Evolutionary conservation across 257 asterid species (phyloP), one percentile per base, ranked within the genome.

Genomic region (Nicotiana tabacum): DNA sequence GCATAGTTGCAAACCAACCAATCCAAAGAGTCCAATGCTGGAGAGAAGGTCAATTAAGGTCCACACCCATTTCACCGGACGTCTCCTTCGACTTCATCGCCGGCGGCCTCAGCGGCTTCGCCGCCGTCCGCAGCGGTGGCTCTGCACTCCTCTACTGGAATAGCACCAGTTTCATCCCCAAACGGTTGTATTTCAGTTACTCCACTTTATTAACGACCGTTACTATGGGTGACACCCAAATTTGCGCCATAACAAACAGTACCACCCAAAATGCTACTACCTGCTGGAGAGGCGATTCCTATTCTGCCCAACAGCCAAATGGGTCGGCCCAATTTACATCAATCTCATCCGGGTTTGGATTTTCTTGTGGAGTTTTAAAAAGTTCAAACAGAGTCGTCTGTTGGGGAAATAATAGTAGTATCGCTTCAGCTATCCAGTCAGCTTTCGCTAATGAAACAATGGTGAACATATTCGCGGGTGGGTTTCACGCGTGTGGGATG

Each of bases 41-140:
- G 92, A 80, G 87, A 2, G 69, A 89, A 66, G 92, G 91, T 10
- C 84, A 37, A 4, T 21, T 82, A 0, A 68, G 68, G 6, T 81
- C 91, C 4, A 30, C 57, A 30, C 84, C 89, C 60, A 83, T 87
- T 77, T 89, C 85, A 27, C 90, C 92, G 4, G 70, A 82, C 48
- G 87, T 82, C 84, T 90, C 98, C 43, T 95, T 90, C 89, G 91
- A 88, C 87, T 90, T 90, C 88, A 88, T 92, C 60, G 87, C 96
- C 88, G 98, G 97, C 77, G 97, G 97, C 37, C 84, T 65, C 4
- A 87, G 91, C 87, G 86, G 86, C 55, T 78, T 95, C 85, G 90
- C 97, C 85, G 98, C 89, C 48, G 74, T 91, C 5, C 92, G 94
- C 81, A 91, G 93, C 81, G 95, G 93, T 30, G 97, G 97, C 3